Percentiles rank a stretch among this genome's conserved stretches.
phyloP scores from a whole-genome alignment of 805 yeast species.

The fission yeast (Schizosaccharomyces pombe) region DNA sequence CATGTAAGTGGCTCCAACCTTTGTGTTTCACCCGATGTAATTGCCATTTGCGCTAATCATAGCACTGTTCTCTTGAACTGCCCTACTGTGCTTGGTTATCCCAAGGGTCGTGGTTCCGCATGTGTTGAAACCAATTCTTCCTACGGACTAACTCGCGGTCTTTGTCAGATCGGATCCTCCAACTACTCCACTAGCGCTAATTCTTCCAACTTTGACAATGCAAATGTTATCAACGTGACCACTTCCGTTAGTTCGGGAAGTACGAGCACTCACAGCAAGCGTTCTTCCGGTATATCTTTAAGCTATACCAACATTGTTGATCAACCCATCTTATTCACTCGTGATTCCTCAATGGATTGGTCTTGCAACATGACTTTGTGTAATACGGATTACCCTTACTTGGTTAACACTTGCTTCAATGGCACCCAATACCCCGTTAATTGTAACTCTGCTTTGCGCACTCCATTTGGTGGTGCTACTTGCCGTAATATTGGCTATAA shows the following conservation, averaged over 20 bases:
- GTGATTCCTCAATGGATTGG: not conserved
- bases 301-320: not conserved
- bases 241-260: too few relatives aligned
- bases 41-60: conserved; percentile 4
- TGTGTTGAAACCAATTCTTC: not conserved
- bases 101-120: not conserved
- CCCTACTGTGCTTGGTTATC: not conserved
- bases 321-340: not conserved
- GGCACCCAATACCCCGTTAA: conserved; percentile 4
- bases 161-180: not conserved
- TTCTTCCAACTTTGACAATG: not conserved
- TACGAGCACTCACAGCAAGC: not conserved
- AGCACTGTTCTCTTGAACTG: conserved; percentile 1
- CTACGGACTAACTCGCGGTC: not conserved
- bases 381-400: not conserved
- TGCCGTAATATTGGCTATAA: not conserved
- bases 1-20: not conserved
- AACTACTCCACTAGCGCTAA: not conserved
- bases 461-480: conserved; percentile 4
- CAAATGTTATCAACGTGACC: not conserved
- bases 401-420: conserved; percentile 4
- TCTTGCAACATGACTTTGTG: not conserved
- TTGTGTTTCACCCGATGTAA: conserved; percentile 1
- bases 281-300: not conserved
- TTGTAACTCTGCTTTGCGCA: conserved; percentile 1